phyloP scores from a whole-genome alignment of 2,329 filamentous ascomycete species.

The Colletotrichum sp. region DNA sequence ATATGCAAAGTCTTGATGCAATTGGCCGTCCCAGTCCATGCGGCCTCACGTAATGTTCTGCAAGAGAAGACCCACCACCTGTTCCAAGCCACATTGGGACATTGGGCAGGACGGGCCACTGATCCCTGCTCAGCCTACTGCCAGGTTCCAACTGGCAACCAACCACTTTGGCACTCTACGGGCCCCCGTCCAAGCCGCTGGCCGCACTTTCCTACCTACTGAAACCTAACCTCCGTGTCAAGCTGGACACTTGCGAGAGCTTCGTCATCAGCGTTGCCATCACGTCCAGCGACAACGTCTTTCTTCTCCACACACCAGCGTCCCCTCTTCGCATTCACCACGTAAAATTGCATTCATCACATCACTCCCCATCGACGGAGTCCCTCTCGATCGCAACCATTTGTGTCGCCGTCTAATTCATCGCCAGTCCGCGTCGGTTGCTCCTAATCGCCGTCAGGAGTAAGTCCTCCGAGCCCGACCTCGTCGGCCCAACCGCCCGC shows the following conservation, averaged over 20 bases:
- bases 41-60: constrained; percentile 18
- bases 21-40: constrained; percentile 14
- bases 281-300: not conserved
- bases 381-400: not conserved
- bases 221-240: constrained; percentile 23
- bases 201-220: constrained; percentile 19
- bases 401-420: not conserved
- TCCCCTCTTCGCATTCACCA: not conserved
- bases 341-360: not conserved
- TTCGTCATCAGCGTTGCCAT: constrained; percentile 23
- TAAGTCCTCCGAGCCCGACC: constrained; percentile 5
- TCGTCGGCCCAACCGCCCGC: constrained; percentile 20
- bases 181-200: constrained; percentile 18
- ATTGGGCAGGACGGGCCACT: not conserved
- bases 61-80: not conserved
- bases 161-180: constrained; percentile 3
- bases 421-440: not conserved
- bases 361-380: not conserved
- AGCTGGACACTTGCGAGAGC: constrained; percentile 24
- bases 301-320: not conserved
- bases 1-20: constrained; percentile 14
- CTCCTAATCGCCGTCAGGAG: constrained; percentile 8
- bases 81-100: constrained; percentile 13
- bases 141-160: constrained; percentile 19
- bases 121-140: constrained; percentile 14